Evolutionary conservation across 1,284 basidiomycete species (phyloP).

Genomic region (Stereum hirsutum): DNA sequence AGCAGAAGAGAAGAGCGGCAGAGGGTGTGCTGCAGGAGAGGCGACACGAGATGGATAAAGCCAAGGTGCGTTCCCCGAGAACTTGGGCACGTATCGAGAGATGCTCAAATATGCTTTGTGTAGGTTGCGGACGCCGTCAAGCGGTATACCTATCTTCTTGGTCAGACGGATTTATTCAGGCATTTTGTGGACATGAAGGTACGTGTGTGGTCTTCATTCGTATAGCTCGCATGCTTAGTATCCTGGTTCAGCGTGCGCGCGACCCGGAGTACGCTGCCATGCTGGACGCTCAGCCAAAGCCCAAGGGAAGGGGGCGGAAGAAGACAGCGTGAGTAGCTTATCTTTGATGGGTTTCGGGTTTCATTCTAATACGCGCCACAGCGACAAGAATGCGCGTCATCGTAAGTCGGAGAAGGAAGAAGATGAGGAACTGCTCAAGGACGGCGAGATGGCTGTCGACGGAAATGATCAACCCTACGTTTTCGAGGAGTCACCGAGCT

Average conservation of each 20-base stretch:
- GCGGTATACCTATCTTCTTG: constrained; percentile 89
- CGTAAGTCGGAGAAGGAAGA: constrained; percentile 98
- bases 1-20: constrained; percentile 57
- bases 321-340: constrained; percentile 52
- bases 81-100: not conserved
- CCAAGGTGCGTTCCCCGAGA: constrained; percentile 43
- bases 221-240: not conserved
- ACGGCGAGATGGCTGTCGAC: constrained; percentile 71
- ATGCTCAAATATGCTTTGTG: constrained; percentile 1
- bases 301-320: constrained; percentile 74
- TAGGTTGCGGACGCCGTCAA: constrained; percentile 92
- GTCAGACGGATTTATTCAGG: constrained; percentile 93
- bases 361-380: constrained; percentile 16
- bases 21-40: constrained; percentile 60
- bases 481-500: constrained; percentile 87
- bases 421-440: constrained; percentile 90
- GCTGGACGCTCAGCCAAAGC: constrained; percentile 78
- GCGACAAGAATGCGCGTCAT: constrained; percentile 73
- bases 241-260: constrained; percentile 64
- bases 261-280: constrained; percentile 93
- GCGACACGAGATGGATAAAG: constrained; percentile 76
- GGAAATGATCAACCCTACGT: constrained; percentile 84
- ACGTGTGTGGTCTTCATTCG: constrained; percentile 8
- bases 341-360: not conserved
- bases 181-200: constrained; percentile 96